Conservation (phyloP, 768 basidiomycete species). For the Hygrophoropsis aurantiaca region DNA sequence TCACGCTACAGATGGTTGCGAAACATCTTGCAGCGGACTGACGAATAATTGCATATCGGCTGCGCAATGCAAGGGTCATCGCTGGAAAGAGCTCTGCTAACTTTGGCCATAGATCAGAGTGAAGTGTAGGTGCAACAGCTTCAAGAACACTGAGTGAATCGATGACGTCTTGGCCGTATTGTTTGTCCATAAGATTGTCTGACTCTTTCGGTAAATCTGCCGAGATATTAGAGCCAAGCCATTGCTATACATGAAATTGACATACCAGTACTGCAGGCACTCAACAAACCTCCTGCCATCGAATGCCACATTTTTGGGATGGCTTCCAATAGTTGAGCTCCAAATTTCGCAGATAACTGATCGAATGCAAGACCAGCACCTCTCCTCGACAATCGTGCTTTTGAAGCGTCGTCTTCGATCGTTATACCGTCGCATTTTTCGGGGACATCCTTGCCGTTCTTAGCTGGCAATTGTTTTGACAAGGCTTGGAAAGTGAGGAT, state of each 20-base stretch:
- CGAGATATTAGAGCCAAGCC: constrained; percentile 3
- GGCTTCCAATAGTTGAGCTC: constrained; percentile 62
- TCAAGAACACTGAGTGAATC: constrained; percentile 91
- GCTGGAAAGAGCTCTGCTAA: constrained; percentile 75
- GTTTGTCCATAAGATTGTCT: constrained; percentile 66
- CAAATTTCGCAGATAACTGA: constrained; percentile 76
- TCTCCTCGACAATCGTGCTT: constrained; percentile 72
- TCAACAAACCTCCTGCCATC: constrained; percentile 76
- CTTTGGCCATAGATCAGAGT: constrained; percentile 65
- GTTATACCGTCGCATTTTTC: constrained; percentile 44
- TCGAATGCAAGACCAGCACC: constrained; percentile 85
- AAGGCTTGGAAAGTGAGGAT: constrained; percentile 72
- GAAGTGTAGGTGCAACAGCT: constrained; percentile 74
- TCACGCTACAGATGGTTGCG: constrained; percentile 82
- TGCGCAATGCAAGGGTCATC: constrained; percentile 75
- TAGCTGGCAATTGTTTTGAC: constrained; percentile 32
- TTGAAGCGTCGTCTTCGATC: constrained; percentile 53
- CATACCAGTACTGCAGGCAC: constrained; percentile 67
- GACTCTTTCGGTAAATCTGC: constrained; percentile 56
- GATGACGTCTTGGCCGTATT: constrained; percentile 85
- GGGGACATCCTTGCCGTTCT: constrained; percentile 36
- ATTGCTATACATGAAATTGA: background rate
- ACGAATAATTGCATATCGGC: constrained; percentile 86
- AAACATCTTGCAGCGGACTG: constrained; percentile 86
- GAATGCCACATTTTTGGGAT: constrained; percentile 97